Base-by-base conservation (phyloP, 2,329 filamentous ascomycete genomes). In the Sporothrix phasma region DNA sequence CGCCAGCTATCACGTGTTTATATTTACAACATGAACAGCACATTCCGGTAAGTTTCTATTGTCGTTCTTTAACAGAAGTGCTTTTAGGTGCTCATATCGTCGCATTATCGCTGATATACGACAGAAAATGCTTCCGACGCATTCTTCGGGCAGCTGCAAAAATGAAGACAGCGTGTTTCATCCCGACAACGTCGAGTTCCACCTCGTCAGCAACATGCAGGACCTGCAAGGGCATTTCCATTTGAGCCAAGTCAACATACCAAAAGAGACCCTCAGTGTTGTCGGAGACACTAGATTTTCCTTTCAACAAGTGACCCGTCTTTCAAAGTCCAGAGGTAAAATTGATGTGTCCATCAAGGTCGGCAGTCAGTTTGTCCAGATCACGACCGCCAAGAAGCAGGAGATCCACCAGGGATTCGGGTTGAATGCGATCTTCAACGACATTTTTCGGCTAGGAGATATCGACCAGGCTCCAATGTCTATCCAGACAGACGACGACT, bases 1-100 rank as follows among this genome's bases (percentile, higher is more conserved):
- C 79, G 78, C 61, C 83, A 86, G 65, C 75, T 88, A 3, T 78
- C 81, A 1, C 79, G 85, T 43, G 79, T 88, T 46, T 89, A 88
- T 68, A 79, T 89, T 17, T 88, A 89, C 73, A 89, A 89, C 70
- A 88, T 88, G 85, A 89, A 89, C 69, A 88, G 83, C 70, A 81
- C 84, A 11, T 88, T 87, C 72, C 81, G 83, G 81, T 83, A 74
- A 67, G 76, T 29, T 17, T n/a, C 11, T 10, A 47, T 15, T 47
- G 8, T 5, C 22, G 5, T 19, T n/a, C 41, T n/a, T 24, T 37
- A 7, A 24, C 34, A 15, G n/a, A 17, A 26, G 17, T 10, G 41
- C 3, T 22, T 19, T 24, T 13, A 17, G 5, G 41, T 43, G 17
- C 41, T n/a, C 5, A 56, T 62, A 24, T n/a, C 26, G n/a, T 15